These are phyloP conservation scores for Malassezia sp. DNA, from an alignment of 1,284 basidiomycete genomes.

Conservation along the genomic window DNA sequence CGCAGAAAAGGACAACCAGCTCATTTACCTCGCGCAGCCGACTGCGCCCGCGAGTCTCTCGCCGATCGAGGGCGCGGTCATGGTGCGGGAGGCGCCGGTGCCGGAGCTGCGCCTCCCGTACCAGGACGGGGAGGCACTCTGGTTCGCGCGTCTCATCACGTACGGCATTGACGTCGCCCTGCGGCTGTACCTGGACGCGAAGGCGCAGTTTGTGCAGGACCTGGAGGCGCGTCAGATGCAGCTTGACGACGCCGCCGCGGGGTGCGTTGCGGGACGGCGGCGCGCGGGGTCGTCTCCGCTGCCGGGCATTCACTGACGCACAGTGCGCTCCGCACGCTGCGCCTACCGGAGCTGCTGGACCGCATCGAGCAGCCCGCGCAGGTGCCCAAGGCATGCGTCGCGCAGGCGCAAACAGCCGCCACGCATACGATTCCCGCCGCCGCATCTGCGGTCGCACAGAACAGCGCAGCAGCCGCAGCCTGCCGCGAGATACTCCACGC, in stretches of 20 bases:
- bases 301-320: no score
- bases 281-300: no score
- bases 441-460: no score
- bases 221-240: conserved; percentile 58
- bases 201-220: conserved; percentile 62
- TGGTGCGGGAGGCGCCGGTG: conserved; percentile 60
- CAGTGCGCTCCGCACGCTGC: conserved; percentile 60
- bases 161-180: conserved; percentile 84
- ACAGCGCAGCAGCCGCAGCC: conserved; percentile 57
- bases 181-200: conserved; percentile 77
- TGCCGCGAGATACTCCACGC: conserved; percentile 59
- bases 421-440: no score
- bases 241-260: conserved; percentile 55
- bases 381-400: conserved; percentile 73
- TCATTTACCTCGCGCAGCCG: conserved; percentile 85
- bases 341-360: conserved; percentile 75
- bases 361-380: conserved; percentile 76
- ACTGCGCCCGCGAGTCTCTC: conserved; percentile 63
- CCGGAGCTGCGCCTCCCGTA: conserved; percentile 51
- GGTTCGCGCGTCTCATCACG: conserved; percentile 64
- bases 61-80: conserved; percentile 57
- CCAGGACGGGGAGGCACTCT: conserved; percentile 45
- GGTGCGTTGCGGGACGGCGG: no score
- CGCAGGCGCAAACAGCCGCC: no score
- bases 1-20: conserved; percentile 76